Conservation (phyloP, 148 eudicot genomes). For the Salicornia ramosissima region DNA sequence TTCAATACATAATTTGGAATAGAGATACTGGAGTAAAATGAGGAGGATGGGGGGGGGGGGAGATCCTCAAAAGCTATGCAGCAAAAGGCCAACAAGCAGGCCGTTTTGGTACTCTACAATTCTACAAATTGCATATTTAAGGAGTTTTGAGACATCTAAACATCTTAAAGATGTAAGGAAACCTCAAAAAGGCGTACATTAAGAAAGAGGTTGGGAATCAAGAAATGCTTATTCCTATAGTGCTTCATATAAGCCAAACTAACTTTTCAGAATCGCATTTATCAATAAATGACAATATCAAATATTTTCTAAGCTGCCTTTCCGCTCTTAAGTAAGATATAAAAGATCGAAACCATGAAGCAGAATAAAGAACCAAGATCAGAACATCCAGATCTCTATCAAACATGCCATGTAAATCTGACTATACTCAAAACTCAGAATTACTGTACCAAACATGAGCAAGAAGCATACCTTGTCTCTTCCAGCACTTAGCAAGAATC, state of each 20-base stretch:
- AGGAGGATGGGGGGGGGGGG: too few species aligned
- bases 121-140: too few species aligned
- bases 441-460: neutral
- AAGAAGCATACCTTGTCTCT: conserved; percentile 67
- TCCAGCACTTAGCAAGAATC: conserved; percentile 78
- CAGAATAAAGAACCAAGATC: neutral
- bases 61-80: neutral
- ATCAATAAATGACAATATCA: neutral
- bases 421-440: neutral
- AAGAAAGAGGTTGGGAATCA: too few species aligned
- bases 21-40: too few species aligned
- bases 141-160: too few species aligned
- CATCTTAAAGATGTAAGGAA: too few species aligned
- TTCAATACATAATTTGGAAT: neutral
- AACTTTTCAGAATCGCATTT: too few species aligned
- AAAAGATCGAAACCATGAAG: neutral
- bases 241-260: too few species aligned
- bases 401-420: neutral
- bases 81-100: too few species aligned
- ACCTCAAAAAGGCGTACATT: too few species aligned
- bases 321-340: neutral
- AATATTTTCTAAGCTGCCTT: neutral
- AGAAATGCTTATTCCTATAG: too few species aligned
- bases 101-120: too few species aligned
- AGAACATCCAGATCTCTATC: neutral